Evolutionary conservation across 2,329 filamentous ascomycete species (phyloP).

Genomic region (Chalaropsis thielavioides): DNA sequence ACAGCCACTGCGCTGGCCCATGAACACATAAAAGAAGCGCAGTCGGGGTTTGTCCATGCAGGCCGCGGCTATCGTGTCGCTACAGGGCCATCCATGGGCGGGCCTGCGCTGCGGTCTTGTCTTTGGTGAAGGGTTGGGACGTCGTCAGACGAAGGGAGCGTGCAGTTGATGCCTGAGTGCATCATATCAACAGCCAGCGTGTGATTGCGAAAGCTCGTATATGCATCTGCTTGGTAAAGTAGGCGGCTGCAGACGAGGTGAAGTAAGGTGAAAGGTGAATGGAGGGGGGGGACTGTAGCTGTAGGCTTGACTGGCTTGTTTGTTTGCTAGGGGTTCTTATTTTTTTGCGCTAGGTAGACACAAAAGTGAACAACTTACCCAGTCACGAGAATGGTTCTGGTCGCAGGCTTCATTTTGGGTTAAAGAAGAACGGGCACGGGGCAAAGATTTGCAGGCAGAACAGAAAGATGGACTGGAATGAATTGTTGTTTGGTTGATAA

Average conservation of each 20-base stretch:
- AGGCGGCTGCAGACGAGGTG: neutral
- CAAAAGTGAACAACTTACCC: conserved; percentile 46
- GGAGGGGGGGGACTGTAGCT: neutral
- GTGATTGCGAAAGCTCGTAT: neutral
- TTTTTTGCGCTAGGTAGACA: neutral
- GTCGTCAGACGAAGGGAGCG: neutral
- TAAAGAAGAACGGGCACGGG: neutral
- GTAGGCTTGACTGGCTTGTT: neutral
- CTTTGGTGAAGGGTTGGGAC: neutral
- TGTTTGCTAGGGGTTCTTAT: neutral
- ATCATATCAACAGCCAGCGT: neutral
- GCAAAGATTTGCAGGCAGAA: neutral
- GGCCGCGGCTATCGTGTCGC: conserved; percentile 10
- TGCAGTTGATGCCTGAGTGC: neutral
- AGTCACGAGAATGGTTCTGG: conserved; percentile 80
- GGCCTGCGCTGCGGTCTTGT: neutral
- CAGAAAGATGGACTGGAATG: neutral
- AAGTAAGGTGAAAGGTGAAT: neutral
- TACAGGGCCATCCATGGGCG: neutral
- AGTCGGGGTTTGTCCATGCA: neutral
- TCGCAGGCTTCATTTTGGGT: conserved; percentile 43
- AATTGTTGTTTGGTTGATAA: neutral
- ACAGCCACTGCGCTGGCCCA: conserved; percentile 20
- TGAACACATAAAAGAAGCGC: neutral
- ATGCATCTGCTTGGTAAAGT: neutral